Evolutionary conservation across 768 basidiomycete species (phyloP).

Genomic region (Boletus pseudo-olivaceus): DNA sequence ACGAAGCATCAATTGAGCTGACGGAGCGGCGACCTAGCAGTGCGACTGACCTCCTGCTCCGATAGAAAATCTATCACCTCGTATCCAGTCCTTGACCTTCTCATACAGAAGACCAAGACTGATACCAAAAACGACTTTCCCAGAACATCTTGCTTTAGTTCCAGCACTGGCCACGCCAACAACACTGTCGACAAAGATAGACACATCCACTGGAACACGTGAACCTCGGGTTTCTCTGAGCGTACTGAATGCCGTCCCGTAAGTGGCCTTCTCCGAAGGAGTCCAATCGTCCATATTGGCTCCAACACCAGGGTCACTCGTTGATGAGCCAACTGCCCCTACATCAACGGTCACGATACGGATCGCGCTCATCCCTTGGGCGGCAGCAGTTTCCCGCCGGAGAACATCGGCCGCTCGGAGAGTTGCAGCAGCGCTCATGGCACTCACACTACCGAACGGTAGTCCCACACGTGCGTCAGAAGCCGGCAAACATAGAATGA

Average conservation of each 20-base stretch:
- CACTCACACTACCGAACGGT: conserved; percentile 59
- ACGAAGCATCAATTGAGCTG: conserved; percentile 10
- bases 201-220: conserved; percentile 54
- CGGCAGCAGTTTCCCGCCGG: conserved; percentile 66
- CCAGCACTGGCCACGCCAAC: conserved; percentile 60
- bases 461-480: conserved; percentile 69
- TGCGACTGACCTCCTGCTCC: conserved; percentile 71
- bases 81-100: conserved; percentile 51
- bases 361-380: conserved; percentile 54
- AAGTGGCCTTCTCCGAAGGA: conserved; percentile 66
- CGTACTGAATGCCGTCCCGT: conserved; percentile 65
- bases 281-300: conserved; percentile 70
- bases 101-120: conserved; percentile 39
- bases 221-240: conserved; percentile 40
- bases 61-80: conserved; percentile 66
- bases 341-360: conserved; percentile 71
- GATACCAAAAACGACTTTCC: conserved; percentile 42
- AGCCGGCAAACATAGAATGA: conserved; percentile 74
- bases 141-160: conserved; percentile 34
- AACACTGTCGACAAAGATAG: conserved; percentile 56
- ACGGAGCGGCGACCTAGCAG: not conserved
- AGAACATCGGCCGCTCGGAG: conserved; percentile 70
- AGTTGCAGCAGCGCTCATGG: conserved; percentile 75
- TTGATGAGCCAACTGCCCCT: conserved; percentile 44
- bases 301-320: conserved; percentile 32